Percentiles rank a stretch among this genome's conserved stretches.
Evolutionary conservation across 1,284 basidiomycete genomes (phyloP).

Genomic region (Ustanciosporium gigantosporum): DNA sequence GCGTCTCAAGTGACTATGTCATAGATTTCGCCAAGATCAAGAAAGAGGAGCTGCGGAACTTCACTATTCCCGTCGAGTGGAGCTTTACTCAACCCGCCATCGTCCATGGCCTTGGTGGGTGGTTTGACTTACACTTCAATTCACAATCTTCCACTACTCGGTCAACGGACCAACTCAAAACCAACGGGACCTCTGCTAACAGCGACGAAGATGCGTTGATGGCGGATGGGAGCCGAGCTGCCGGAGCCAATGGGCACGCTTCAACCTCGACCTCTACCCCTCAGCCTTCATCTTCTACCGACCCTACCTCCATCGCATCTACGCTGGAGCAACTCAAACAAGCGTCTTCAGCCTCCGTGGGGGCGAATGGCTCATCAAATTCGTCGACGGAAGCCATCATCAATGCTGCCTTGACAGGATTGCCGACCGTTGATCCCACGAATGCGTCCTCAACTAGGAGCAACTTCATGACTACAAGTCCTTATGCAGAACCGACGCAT

Average conservation of each 20-base stretch:
- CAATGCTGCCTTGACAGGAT: constrained; percentile 1
- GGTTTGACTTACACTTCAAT: constrained; percentile 57
- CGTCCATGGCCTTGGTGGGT: constrained; percentile 54
- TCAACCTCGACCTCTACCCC: not conserved
- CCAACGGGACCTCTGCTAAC: constrained; percentile 1
- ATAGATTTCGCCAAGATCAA: constrained; percentile 52
- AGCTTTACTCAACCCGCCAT: constrained; percentile 34
- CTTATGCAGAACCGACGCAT: constrained; percentile 55
- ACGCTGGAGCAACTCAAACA: constrained; percentile 8
- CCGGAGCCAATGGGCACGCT: not conserved
- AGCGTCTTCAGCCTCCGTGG: constrained; percentile 4
- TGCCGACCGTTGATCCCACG: constrained; percentile 22
- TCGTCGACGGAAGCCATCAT: not conserved
- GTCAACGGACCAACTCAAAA: not conserved
- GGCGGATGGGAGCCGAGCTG: constrained; percentile 4
- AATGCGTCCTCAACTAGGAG: not conserved
- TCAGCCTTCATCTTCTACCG: not conserved
- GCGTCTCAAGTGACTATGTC: constrained; percentile 40
- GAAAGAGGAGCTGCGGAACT: constrained; percentile 41
- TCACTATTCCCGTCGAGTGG: constrained; percentile 51
- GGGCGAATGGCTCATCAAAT: not conserved
- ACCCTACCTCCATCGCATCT: constrained; percentile 8
- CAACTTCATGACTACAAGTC: constrained; percentile 55
- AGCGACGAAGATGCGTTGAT: constrained; percentile 15
- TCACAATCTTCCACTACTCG: constrained; percentile 15